Evolutionary conservation across 1,284 basidiomycete genomes (phyloP), one percentile per base, ranked within the genome.

Genomic region (Leccinum subrobustum): DNA sequence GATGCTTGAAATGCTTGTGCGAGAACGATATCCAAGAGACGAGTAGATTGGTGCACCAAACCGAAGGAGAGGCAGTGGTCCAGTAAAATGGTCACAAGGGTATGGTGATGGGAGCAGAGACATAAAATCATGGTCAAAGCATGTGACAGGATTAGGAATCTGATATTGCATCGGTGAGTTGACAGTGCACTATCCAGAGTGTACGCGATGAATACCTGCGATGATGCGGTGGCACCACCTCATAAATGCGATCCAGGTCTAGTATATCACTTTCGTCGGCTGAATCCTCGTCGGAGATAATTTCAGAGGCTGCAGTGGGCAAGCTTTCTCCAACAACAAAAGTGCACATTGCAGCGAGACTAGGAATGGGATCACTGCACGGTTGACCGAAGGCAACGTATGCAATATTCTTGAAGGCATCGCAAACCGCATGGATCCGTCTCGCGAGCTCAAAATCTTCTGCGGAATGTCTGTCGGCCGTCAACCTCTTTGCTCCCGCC

Each of bases 341-440:
- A 4, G 83, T 75, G 57, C 85, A 88, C 57, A 84, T 70, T 14
- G 75, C 76, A 23, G 81, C 77, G 48, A 87, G 73, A 51, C 77
- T 74, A 27, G 71, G 68, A 25, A 79, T 59, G 27, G 68, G 70
- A 52, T 61, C 57, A 58, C 57, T 54, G 57, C 60, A 58, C n/a
- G 63, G 33, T 29, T 61, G 59, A 42, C 69, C 68, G 7, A 73
- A 66, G 6, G 72, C 67, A 18, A 72, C 70, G 53, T 77, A 67
- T 3, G 81, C 70, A 48, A 86, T 69, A 60, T 84, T 82, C 56
- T 74, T 76, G 70, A 85, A 87, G 51, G 79, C 78, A 63, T 83
- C 82, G 20, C 80, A 75, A 8, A 87, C 76, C 12, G 80, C 81
- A 65, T 83, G 77, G 11, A 86, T 77, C 42, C 74, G 79, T 51